Conservation (phyloP, 257 asterid species). For the Mentha longifolia region DNA sequence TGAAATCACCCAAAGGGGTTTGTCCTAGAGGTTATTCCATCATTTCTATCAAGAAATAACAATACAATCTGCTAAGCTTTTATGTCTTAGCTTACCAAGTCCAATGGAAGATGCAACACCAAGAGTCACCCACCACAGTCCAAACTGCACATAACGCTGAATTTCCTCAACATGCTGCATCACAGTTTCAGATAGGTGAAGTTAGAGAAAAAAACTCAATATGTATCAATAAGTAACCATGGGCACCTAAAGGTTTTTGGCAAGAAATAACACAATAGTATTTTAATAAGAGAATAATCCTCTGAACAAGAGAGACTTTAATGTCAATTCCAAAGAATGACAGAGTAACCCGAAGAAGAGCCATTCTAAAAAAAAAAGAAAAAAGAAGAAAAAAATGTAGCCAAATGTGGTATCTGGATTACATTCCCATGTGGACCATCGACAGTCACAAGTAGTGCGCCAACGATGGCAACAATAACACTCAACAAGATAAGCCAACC, state of each 20-base stretch:
- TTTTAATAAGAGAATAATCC: conserved; percentile 10
- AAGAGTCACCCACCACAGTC: conserved; percentile 92
- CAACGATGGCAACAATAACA: conserved; percentile 36
- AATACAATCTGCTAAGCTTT: neutral
- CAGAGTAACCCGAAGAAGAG: neutral
- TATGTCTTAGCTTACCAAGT: conserved; percentile 61
- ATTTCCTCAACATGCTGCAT: conserved; percentile 83
- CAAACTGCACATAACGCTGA: conserved; percentile 58
- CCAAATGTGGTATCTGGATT: neutral
- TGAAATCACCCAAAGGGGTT: neutral
- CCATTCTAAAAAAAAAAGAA: no score
- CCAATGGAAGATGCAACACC: conserved; percentile 99
- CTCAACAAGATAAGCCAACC: conserved; percentile 55
- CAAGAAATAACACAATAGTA: neutral
- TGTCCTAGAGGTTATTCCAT: conserved; percentile 4
- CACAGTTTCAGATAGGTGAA: neutral
- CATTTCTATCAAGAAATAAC: conserved; percentile 23
- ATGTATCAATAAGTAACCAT: conserved; percentile 9
- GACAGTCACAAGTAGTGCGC: conserved; percentile 48
- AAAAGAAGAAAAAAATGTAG: no score
- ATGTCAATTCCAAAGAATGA: neutral
- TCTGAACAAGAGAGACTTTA: conserved; percentile 16
- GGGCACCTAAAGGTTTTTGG: neutral
- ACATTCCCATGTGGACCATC: conserved; percentile 87
- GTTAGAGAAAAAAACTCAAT: conserved; percentile 15